phyloP scores from a whole-genome alignment of 768 basidiomycete genomes.

The Neoboletus magnificus region DNA sequence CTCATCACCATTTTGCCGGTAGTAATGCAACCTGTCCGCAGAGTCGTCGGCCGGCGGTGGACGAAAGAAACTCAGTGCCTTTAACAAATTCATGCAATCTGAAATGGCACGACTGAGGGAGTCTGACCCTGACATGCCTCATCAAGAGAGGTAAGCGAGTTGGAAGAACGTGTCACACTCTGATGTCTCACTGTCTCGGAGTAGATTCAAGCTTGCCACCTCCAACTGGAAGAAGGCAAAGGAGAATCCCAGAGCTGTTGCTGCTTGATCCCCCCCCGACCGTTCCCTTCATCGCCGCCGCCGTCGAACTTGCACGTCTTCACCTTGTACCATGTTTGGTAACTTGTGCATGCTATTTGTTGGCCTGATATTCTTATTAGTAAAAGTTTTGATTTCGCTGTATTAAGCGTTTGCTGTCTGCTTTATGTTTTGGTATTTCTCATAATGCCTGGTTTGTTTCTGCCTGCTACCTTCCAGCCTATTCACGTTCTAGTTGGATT shows the following conservation, averaged over 20 bases:
- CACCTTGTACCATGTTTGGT: slow-evolving; percentile 18
- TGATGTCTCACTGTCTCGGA: slow-evolving; percentile 1
- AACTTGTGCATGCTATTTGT: slow-evolving; percentile 10
- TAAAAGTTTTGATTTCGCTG: slow-evolving; percentile 25
- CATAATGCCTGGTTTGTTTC: slow-evolving; percentile 1
- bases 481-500: slow-evolving; percentile 14
- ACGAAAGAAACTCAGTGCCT: slow-evolving; percentile 64
- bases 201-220: slow-evolving; percentile 70
- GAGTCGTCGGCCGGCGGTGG: slow-evolving; percentile 49
- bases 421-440: slow-evolving; percentile 4
- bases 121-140: slow-evolving; percentile 64
- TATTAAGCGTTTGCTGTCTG: slow-evolving; percentile 15
- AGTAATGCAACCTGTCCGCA: slow-evolving; percentile 31
- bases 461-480: slow-evolving; percentile 1
- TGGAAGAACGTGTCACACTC: not conserved
- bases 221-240: slow-evolving; percentile 75
- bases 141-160: slow-evolving; percentile 61
- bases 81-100: slow-evolving; percentile 78
- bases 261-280: slow-evolving; percentile 19
- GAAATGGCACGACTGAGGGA: slow-evolving; percentile 81
- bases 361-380: slow-evolving; percentile 32
- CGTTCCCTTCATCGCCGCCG: slow-evolving; percentile 1
- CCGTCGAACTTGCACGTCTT: slow-evolving; percentile 9
- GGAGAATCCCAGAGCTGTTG: slow-evolving; percentile 53
- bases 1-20: slow-evolving; percentile 10